These are phyloP conservation scores for Rhodotorula sp. DNA, from an alignment of 1,284 basidiomycete genomes.

Conservation along the genomic window DNA sequence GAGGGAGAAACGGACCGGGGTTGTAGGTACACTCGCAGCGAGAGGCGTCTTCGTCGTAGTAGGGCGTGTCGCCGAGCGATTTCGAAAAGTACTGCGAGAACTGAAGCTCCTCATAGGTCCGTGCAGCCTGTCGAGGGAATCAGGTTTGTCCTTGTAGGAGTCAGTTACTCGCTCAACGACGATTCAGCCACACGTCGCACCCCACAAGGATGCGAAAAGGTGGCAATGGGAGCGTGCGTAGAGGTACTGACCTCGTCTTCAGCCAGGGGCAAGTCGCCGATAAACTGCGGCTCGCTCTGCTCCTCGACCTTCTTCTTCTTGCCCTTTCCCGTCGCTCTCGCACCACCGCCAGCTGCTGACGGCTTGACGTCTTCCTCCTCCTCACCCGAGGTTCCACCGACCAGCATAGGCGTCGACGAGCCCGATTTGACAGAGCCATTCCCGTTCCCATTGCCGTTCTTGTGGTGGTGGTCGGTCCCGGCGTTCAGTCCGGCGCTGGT, in stretches of 20 bases:
- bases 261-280: conserved; percentile 72
- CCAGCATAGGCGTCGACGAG: not conserved
- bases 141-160: not conserved
- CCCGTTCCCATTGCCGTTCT: not conserved
- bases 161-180: not conserved
- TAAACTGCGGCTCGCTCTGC: conserved; percentile 54
- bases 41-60: conserved; percentile 81
- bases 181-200: no score
- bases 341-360: not conserved
- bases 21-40: conserved; percentile 86
- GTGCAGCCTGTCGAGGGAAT: conserved; percentile 56
- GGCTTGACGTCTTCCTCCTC: conserved; percentile 3
- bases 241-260: conserved; percentile 54
- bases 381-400: not conserved
- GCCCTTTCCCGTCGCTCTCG: not conserved
- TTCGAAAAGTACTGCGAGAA: conserved; percentile 86
- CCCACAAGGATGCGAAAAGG: not conserved
- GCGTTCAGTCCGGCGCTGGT: not conserved
- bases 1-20: conserved; percentile 62
- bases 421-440: not conserved
- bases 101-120: conserved; percentile 70
- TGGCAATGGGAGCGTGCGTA: no score
- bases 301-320: conserved; percentile 25
- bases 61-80: conserved; percentile 62
- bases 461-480: no score